Conservation (phyloP, 768 basidiomycete species). For the Steccherinum ochraceum region DNA sequence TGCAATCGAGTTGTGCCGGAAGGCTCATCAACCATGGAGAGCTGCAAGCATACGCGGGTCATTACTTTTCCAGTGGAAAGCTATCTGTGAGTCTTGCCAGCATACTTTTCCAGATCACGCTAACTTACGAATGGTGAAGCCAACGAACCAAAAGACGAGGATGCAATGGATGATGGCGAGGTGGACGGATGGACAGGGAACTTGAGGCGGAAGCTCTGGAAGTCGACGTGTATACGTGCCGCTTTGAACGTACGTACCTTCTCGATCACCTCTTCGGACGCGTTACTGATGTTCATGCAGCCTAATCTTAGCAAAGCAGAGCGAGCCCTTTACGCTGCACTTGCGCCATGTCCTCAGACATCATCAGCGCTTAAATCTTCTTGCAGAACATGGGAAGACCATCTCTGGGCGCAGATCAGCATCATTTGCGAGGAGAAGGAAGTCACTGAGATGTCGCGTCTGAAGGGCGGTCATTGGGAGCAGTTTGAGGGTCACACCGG, state of each 20-base stretch:
- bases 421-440: constrained; percentile 78
- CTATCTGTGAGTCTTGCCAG: constrained; percentile 54
- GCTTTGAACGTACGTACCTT: constrained; percentile 62
- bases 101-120: constrained; percentile 3
- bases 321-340: constrained; percentile 82
- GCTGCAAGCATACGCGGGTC: constrained; percentile 87
- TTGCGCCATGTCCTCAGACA: constrained; percentile 69
- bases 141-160: constrained; percentile 43
- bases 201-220: constrained; percentile 76
- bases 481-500: constrained; percentile 28
- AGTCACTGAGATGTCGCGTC: constrained; percentile 55
- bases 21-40: constrained; percentile 87
- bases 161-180: constrained; percentile 36
- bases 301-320: constrained; percentile 60
- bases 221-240: constrained; percentile 72
- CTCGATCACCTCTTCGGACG: background rate
- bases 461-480: constrained; percentile 77
- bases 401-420: constrained; percentile 87
- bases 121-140: constrained; percentile 21
- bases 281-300: constrained; percentile 23
- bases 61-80: constrained; percentile 67
- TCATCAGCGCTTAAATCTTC: constrained; percentile 59
- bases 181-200: constrained; percentile 64
- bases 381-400: constrained; percentile 91
- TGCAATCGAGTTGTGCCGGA: constrained; percentile 75